Base-by-base conservation (phyloP, 768 basidiomycete species). In the Amanita rubescens region DNA sequence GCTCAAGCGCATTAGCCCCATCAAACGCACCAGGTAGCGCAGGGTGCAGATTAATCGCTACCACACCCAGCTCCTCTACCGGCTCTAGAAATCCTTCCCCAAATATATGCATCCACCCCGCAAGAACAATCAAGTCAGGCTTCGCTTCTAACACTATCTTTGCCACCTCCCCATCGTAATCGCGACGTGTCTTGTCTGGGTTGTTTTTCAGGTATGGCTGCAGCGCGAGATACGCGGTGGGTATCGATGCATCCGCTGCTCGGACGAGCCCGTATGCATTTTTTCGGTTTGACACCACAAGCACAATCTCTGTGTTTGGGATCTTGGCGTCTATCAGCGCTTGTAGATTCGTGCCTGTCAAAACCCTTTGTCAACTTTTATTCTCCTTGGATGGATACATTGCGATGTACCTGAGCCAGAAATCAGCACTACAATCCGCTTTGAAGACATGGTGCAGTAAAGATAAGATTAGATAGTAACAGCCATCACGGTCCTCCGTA, bases 81-180 rank as follows among this genome's bases (percentile, higher is more conserved):
- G 82, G 74, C 17, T 90, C 80, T 55, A 98, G 68, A 67, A 97
- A 97, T 0, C 71, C 72, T 49, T 90, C 85, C 54, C 85, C 83
- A 55, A 97, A 77, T 61, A 98, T 90, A 63, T 98, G 94, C 95
- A 99, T 97, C 91, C 93, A 99, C 0, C 96, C 96, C 0, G 95
- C 96, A n/a, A 98, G 76, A 6, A 98, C 89, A 45, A 98, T 80
- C 22, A 95, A 66, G 67, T 97, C 90, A 0, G 95, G 95, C 30
- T 71, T 69, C 17, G 73, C 79, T 22, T 69, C 64, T 5, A 87
- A 62, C 3, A 92, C 82, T 49, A 82, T 76, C 30, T 78, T 70
- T 7, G 90, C 91, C 1, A 94, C 78, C 63, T 90, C 88, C 2
- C 73, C 69, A 63, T 95, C 95, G 69, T 96, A 97, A 64, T 95